Evolutionary conservation across 768 basidiomycete genomes (phyloP), one percentile per base, ranked within the genome.

Genomic region (Lepiota brunneoincarnata): DNA sequence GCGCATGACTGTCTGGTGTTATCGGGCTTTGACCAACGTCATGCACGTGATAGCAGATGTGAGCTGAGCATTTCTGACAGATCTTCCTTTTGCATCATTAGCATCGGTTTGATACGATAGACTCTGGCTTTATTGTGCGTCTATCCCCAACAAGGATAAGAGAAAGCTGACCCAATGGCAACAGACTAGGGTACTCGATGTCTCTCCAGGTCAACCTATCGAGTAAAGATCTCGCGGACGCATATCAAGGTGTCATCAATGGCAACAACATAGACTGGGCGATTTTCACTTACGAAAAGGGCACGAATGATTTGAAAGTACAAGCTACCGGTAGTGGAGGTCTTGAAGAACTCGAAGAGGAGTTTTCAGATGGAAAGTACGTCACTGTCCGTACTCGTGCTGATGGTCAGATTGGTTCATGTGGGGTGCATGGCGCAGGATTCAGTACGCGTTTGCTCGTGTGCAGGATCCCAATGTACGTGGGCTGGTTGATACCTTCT

Each of bases 331-430:
- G 94, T n/a, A 76, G 75, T 51, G 90, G 88, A n/a, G 92, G 93
- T 1, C 77, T 98, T 10, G 89, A 95, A 59, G 93, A 93, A 62
- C 74, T 98, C 2, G 83, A 91, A 64, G 95, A 98, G 62, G 94
- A 96, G 72, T 98, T 98, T 70, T 91, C 87, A 38, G 94, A 98
- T 68, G 95, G 93, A 55, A 79, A 89, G 92, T 91, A 57, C 40
- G 85, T 66, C 10, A 36, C 51, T 48, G 38, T 48, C 56, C 36
- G 60, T 55, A 49, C 54, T 49, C 39, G 26, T 21, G 40, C 35
- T 47, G 21, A 40, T 56, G 57, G 48, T 24, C 18, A 52, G 52
- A 56, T 61, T 35, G n/a, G 36, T 52, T 51, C 42, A 55, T 58
- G n/a, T 54, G 60, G 15, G 56, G 50, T 45, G 21, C 5, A 20